Conservation (phyloP, 2,329 filamentous ascomycete species). For the Apiospora saccharicola region DNA sequence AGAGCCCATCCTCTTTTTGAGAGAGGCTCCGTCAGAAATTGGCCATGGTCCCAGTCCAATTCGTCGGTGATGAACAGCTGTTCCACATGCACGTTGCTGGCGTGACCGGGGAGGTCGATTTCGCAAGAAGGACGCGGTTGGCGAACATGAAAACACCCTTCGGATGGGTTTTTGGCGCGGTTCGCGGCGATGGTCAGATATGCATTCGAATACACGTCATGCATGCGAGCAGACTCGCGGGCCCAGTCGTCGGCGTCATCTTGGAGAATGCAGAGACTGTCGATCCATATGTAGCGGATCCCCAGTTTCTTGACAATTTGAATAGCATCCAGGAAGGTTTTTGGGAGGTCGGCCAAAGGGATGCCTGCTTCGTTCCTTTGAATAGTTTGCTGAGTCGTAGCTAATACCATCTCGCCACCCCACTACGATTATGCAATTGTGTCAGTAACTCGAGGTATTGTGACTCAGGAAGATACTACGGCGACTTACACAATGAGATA, state of each 20-base stretch:
- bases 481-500: background rate
- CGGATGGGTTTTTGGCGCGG: background rate
- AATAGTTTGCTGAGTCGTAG: background rate
- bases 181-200: background rate
- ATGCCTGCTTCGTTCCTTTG: background rate
- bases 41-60: background rate
- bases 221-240: background rate
- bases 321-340: background rate
- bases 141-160: background rate
- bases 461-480: too few species aligned
- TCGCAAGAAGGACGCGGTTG: background rate
- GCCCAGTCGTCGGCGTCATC: background rate
- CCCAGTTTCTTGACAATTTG: background rate
- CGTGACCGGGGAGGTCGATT: background rate
- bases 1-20: background rate
- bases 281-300: constrained; percentile 2
- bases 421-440: background rate
- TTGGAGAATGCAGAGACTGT: constrained; percentile 3
- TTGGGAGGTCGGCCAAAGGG: background rate
- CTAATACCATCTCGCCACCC: background rate
- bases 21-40: background rate
- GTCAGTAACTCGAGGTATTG: background rate
- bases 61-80: background rate
- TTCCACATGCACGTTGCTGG: background rate
- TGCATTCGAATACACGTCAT: background rate